Evolutionary conservation across 192 early-diverging fungal genomes (phyloP).

Genomic region (Funneliformis geosporum): DNA sequence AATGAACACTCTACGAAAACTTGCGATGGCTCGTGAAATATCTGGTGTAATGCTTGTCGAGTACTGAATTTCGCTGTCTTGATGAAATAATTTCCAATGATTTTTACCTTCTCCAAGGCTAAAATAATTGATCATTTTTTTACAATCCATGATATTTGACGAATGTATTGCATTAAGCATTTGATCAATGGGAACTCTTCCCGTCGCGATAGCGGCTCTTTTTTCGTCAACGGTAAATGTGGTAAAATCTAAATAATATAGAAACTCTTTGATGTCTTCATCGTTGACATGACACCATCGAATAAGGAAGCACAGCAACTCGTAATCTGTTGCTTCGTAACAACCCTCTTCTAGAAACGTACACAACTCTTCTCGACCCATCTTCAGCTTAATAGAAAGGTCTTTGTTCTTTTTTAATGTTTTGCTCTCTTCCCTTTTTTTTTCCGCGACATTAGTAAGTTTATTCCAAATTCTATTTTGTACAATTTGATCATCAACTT

Average conservation of each 20-base stretch:
- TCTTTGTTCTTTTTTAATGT: not conserved
- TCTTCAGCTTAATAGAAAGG: not conserved
- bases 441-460: not conserved
- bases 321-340: not conserved
- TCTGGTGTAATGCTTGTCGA: not conserved
- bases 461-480: not conserved
- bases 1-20: not conserved
- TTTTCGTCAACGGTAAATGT: not conserved
- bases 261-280: not conserved
- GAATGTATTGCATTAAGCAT: not conserved
- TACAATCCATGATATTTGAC: not conserved
- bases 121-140: not conserved
- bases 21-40: not conserved
- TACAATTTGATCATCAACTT: not conserved
- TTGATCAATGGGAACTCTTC: not conserved
- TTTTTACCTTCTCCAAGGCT: not conserved
- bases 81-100: constrained; percentile 3
- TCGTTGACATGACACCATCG: not conserved
- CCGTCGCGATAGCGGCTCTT: not conserved
- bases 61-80: not conserved
- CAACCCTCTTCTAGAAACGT: not conserved
- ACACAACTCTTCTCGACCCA: not conserved
- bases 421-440: not conserved
- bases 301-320: not conserved
- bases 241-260: not conserved